Evolutionary conservation across 805 yeast species (phyloP).

Genomic region (Scheffersomyces spartinae): DNA sequence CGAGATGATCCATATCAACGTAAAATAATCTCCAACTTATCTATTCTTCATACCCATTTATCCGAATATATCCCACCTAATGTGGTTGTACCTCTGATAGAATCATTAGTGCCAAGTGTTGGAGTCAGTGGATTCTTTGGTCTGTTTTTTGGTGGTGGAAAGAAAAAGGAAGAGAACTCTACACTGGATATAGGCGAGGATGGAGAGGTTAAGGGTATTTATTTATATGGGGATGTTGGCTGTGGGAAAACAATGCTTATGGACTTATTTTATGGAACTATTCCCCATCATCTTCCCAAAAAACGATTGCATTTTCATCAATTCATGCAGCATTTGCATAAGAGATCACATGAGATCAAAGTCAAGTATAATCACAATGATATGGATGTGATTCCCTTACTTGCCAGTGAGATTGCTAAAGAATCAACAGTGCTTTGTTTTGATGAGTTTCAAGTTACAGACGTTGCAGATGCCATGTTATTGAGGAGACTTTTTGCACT

Average conservation of each 20-base stretch:
- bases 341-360: slow-evolving; percentile 69
- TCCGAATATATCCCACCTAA: slow-evolving; percentile 49
- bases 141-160: slow-evolving; percentile 6
- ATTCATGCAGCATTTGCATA: slow-evolving; percentile 91
- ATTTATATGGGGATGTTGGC: slow-evolving; percentile 94
- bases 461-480: slow-evolving; percentile 97
- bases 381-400: slow-evolving; percentile 69
- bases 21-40: slow-evolving; percentile 50
- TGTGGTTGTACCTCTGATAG: slow-evolving; percentile 40
- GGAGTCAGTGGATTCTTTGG: slow-evolving; percentile 29
- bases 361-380: slow-evolving; percentile 42
- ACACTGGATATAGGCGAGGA: slow-evolving; percentile 9
- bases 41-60: slow-evolving; percentile 46
- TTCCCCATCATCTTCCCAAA: slow-evolving; percentile 70
- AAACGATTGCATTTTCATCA: slow-evolving; percentile 88
- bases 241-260: slow-evolving; percentile 98
- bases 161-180: slow-evolving; percentile 4
- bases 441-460: slow-evolving; percentile 97
- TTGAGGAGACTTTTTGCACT: slow-evolving; percentile 62
- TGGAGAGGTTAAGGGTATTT: slow-evolving; percentile 61
- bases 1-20: slow-evolving; percentile 77
- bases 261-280: slow-evolving; percentile 84
- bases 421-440: slow-evolving; percentile 75
- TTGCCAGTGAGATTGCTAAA: slow-evolving; percentile 76
- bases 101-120: slow-evolving; percentile 37